phyloP scores from a whole-genome alignment of 2,329 filamentous ascomycete species.

The Sporothrix brasiliensis region DNA sequence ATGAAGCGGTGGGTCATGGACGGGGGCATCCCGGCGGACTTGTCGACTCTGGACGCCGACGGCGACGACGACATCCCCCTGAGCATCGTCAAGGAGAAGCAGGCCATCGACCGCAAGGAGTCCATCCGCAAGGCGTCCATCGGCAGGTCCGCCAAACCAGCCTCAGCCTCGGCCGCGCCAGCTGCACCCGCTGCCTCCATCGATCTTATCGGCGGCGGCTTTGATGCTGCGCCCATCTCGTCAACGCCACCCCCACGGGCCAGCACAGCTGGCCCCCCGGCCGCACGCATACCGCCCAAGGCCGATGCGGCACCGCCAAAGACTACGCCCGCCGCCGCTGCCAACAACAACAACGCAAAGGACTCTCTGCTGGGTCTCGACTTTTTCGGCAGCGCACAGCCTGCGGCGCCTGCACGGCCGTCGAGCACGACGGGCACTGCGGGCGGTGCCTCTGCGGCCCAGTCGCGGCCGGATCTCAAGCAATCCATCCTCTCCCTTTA shows the following conservation, averaged over 20 bases:
- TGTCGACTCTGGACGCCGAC: slow-evolving; percentile 78
- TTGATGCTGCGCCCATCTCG: slow-evolving; percentile 45
- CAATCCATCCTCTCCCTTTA: slow-evolving; percentile 97
- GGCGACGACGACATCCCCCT: slow-evolving; percentile 79
- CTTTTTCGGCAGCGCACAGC: slow-evolving; percentile 78
- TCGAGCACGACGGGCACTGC: slow-evolving; percentile 72
- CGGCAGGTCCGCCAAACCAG: slow-evolving; percentile 48
- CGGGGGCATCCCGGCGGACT: slow-evolving; percentile 81
- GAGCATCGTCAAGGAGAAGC: slow-evolving; percentile 67
- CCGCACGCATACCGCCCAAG: slow-evolving; percentile 61
- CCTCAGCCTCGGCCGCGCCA: slow-evolving; percentile 47
- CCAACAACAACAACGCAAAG: slow-evolving; percentile 62
- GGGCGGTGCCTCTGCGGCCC: slow-evolving; percentile 57
- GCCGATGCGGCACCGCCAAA: slow-evolving; percentile 68
- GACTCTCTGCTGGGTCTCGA: slow-evolving; percentile 92
- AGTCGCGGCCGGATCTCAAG: slow-evolving; percentile 89
- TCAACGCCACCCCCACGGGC: slow-evolving; percentile 63
- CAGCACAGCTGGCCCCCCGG: slow-evolving; percentile 70
- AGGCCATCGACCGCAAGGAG: slow-evolving; percentile 62
- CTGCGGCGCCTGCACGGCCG: slow-evolving; percentile 74
- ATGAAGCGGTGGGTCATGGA: slow-evolving; percentile 99
- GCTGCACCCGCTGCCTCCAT: slow-evolving; percentile 24
- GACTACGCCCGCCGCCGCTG: slow-evolving; percentile 47
- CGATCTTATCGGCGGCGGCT: slow-evolving; percentile 81
- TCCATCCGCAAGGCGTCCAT: slow-evolving; percentile 63